Conservation (phyloP, 257 asterid genomes). For the Euphrasia confusa region DNA sequence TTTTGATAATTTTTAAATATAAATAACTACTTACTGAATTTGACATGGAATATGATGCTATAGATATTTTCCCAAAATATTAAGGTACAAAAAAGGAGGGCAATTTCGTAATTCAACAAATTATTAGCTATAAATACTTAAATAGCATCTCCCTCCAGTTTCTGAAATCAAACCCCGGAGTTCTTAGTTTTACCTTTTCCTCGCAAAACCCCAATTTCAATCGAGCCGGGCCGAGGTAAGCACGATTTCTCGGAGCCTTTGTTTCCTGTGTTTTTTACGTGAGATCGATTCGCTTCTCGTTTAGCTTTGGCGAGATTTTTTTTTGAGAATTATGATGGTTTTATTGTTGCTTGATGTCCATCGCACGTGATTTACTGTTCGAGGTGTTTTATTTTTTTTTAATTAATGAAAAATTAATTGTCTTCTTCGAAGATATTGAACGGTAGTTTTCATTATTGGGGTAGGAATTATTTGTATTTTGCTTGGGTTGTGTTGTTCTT, state of each 20-base stretch:
- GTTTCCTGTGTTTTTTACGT: not conserved
- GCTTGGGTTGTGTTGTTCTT: not conserved
- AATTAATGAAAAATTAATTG: too few species aligned
- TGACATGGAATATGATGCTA: too few species aligned
- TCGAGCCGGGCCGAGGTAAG: conserved; percentile 19
- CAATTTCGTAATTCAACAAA: not conserved
- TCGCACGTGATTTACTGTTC: conserved; percentile 18
- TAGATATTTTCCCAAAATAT: too few species aligned
- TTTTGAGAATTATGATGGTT: conserved; percentile 22
- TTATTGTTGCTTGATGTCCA: conserved; percentile 13
- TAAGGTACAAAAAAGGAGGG: conserved; percentile 2
- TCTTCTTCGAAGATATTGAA: too few species aligned
- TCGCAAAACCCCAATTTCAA: conserved; percentile 1
- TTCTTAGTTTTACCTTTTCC: not conserved
- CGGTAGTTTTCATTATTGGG: not conserved
- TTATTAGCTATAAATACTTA: conserved; percentile 19
- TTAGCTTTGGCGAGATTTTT: conserved; percentile 15
- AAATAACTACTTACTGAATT: too few species aligned
- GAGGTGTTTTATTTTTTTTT: conserved; percentile 14
- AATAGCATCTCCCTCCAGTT: not conserved
- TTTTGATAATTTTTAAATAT: too few species aligned
- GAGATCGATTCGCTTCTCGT: not conserved
- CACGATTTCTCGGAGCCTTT: not conserved
- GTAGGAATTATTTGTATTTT: conserved; percentile 3
- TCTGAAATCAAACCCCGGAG: conserved; percentile 23